Evolutionary conservation across 2,329 filamentous ascomycete species (phyloP).

Genomic region (Xylaria polymorpha): DNA sequence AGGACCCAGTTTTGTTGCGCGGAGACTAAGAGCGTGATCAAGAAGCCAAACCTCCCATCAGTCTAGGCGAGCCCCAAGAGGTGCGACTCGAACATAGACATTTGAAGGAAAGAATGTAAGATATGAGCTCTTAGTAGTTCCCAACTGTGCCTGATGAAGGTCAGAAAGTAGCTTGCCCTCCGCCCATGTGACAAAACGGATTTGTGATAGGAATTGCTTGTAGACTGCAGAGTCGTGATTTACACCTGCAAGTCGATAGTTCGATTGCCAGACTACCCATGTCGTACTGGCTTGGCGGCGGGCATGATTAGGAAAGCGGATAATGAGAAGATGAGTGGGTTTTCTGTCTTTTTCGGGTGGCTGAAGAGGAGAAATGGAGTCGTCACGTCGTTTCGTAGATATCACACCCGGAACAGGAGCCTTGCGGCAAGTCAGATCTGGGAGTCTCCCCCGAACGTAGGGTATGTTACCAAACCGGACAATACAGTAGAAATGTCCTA

Average conservation of each 20-base stretch:
- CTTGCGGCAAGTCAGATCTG: conserved; percentile 74
- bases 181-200: conserved; percentile 19
- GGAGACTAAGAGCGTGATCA: conserved; percentile 8
- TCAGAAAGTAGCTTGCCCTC: conserved; percentile 10
- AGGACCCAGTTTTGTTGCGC: not conserved
- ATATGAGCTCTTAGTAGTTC: conserved; percentile 6
- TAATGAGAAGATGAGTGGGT: conserved; percentile 45
- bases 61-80: not conserved
- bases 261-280: conserved; percentile 42
- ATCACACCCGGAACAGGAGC: conserved; percentile 60
- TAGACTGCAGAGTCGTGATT: conserved; percentile 30
- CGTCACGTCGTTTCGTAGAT: conserved; percentile 59
- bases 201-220: conserved; percentile 27
- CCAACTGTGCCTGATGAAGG: conserved; percentile 4
- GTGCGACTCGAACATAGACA: conserved; percentile 8
- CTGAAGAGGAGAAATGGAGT: conserved; percentile 48
- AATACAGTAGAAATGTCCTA: conserved; percentile 56
- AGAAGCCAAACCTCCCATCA: not conserved
- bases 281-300: conserved; percentile 41
- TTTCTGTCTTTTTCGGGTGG: conserved; percentile 41
- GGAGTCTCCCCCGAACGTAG: conserved; percentile 58
- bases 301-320: conserved; percentile 47
- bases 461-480: conserved; percentile 62
- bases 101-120: conserved; percentile 9
- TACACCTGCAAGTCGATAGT: conserved; percentile 36